Evolutionary conservation across 352 stramenopile genomes (phyloP).

Genomic region (Globisporangium cystogenes): DNA sequence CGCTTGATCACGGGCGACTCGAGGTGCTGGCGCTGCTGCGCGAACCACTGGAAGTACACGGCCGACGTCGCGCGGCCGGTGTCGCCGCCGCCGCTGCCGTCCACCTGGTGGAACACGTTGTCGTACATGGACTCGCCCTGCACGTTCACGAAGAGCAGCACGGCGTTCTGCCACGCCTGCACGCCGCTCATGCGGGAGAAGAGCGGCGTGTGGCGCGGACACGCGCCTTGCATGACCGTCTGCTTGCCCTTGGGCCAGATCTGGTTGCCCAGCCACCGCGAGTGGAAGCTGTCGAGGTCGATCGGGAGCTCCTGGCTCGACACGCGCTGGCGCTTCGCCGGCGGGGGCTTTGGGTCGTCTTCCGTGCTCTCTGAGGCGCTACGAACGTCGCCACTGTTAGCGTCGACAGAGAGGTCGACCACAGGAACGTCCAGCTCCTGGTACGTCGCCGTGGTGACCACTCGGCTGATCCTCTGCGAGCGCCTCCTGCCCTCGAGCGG

Average conservation of each 20-base stretch:
- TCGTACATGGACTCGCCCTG: conserved; percentile 27
- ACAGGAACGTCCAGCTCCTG: conserved; percentile 10
- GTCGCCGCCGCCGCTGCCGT: not conserved
- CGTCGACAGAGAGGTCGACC: conserved; percentile 3
- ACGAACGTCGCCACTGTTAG: too few relatives aligned
- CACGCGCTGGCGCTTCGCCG: conserved; percentile 2
- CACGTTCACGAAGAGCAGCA: conserved; percentile 55
- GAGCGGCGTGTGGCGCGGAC: conserved; percentile 13
- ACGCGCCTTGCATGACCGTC: conserved; percentile 43
- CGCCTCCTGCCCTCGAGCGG: not conserved
- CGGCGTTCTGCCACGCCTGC: conserved; percentile 45
- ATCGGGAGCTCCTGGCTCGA: conserved; percentile 27
- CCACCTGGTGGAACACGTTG: conserved; percentile 40
- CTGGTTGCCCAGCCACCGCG: conserved; percentile 40
- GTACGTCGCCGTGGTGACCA: not conserved
- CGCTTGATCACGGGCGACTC: conserved; percentile 25
- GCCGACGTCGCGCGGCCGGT: not conserved
- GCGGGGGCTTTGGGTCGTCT: not conserved
- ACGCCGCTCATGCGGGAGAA: conserved; percentile 49
- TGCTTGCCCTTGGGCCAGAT: conserved; percentile 44
- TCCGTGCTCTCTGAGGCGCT: too few relatives aligned
- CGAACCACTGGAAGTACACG: conserved; percentile 63
- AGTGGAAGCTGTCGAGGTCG: conserved; percentile 36
- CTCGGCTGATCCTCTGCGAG: not conserved
- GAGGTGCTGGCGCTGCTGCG: conserved; percentile 22